Evolutionary conservation across 164 flowering plant genomes (phyloP), one percentile per base, ranked within the genome.

Genomic region (Berberis vulgaris): DNA sequence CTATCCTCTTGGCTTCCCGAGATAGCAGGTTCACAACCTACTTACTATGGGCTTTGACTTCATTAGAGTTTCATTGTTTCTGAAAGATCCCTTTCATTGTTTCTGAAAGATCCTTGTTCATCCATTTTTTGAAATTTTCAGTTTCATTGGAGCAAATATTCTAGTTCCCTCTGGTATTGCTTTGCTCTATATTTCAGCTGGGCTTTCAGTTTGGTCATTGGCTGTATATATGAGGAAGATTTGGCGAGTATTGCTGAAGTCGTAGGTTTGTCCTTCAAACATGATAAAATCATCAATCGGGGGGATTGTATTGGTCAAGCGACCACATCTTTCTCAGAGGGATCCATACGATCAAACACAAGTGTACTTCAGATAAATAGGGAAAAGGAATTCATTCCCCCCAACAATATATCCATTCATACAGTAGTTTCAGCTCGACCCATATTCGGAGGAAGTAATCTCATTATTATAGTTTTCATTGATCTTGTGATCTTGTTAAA

Each of bases 201-300:
- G 91, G 69, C 96, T 95, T 59, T 86, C 97, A n/a, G 67, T 95
- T 46, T 91, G 93, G 96, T 95, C 99, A 54, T 67, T 95, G 73
- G 82, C 71, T 60, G 88, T 91, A 45, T 95, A 95, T 76, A 83
- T 84, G 86, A 84, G 79, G 76, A 91, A 89, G 72, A 95, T 95
- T 53, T 86, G 83, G 86, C 86, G 81, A 79, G 81, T 91, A 60
- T 67, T 95, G 76, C 71, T 89, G 62, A 84, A 76, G 72, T 88
- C 82, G 80, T 64, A 9, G 54, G 49, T 47, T 9, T 46, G 10
- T 26, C 11, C 13, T 50, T 52, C 54, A 52, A 52, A 11, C 11
- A 1, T 1, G 54, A 52, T 0, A 10, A 10, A 4, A 4, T 11
- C 12, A 52, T 9, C n/a, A 52, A 10, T 52, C 54, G 11, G 54